These are phyloP conservation scores for Galium porrigens DNA, from an alignment of 305 asterid genomes.

Conservation along the genomic window DNA sequence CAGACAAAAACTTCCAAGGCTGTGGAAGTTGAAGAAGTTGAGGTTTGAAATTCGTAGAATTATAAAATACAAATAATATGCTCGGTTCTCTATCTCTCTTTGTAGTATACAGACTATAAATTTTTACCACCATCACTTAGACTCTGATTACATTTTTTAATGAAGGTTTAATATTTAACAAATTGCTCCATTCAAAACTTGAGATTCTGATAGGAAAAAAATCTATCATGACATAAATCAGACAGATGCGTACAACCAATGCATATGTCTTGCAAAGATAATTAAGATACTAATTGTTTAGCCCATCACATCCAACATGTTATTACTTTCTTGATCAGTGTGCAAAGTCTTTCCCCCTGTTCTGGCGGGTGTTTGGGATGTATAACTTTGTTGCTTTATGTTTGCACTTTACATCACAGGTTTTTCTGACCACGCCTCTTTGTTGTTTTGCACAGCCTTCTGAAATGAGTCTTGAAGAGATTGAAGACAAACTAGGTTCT, in stretches of 20 bases:
- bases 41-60: conserved; percentile 19
- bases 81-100: too few species aligned
- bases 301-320: background rate
- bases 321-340: background rate
- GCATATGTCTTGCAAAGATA: background rate
- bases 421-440: conserved; percentile 15
- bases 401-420: background rate
- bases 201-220: background rate
- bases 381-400: background rate
- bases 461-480: conserved; percentile 95
- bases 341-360: background rate
- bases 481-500: conserved; percentile 81
- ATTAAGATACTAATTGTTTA: background rate
- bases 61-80: too few species aligned
- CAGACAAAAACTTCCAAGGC: conserved; percentile 51
- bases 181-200: too few species aligned
- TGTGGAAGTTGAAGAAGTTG: conserved; percentile 73
- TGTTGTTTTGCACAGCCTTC: conserved; percentile 45
- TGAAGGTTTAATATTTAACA: too few species aligned
- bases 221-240: background rate
- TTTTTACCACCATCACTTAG: too few species aligned
- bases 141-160: too few species aligned
- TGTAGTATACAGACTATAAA: too few species aligned
- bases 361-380: conserved; percentile 15
- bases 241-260: background rate